Conservation (phyloP, 1,284 basidiomycete genomes). For the Leucoagaricus sp. region DNA sequence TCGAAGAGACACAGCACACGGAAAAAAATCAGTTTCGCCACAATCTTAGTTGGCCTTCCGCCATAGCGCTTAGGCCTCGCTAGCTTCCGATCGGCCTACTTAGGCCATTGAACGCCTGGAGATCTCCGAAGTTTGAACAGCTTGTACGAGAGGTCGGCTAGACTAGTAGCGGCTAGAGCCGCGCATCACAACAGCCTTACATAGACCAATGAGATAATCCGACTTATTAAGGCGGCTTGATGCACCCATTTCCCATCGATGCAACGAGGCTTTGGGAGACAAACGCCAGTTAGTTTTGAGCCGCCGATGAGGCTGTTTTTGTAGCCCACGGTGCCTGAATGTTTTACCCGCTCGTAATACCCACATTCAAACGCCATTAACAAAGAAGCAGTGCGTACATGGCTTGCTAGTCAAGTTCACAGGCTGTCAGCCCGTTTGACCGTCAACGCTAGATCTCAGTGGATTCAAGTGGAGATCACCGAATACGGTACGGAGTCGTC, state of each 20-base stretch:
- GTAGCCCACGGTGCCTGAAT: not conserved
- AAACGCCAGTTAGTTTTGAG: not conserved
- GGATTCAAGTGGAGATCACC: conserved; percentile 1
- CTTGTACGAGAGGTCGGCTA: no score
- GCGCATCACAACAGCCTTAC: not conserved
- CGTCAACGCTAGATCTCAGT: not conserved
- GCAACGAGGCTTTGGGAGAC: not conserved
- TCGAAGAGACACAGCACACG: no score
- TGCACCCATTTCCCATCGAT: not conserved
- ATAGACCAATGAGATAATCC: not conserved
- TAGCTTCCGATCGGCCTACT: not conserved
- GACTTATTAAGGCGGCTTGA: not conserved
- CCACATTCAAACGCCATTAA: not conserved
- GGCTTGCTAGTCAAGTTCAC: not conserved
- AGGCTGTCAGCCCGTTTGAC: conserved; percentile 1
- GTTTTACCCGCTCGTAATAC: not conserved
- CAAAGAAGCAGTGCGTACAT: not conserved
- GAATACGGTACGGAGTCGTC: not conserved
- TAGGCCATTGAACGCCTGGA: not conserved
- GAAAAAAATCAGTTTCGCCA: no score
- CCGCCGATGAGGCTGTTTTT: not conserved
- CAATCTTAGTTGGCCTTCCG: not conserved
- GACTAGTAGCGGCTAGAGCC: not conserved
- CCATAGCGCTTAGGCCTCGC: not conserved
- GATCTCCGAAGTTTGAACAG: conserved; percentile 8